Evolutionary conservation across 441 rosid species (phyloP), one percentile per base, ranked within the genome.

Genomic region (Melastoma candidum): DNA sequence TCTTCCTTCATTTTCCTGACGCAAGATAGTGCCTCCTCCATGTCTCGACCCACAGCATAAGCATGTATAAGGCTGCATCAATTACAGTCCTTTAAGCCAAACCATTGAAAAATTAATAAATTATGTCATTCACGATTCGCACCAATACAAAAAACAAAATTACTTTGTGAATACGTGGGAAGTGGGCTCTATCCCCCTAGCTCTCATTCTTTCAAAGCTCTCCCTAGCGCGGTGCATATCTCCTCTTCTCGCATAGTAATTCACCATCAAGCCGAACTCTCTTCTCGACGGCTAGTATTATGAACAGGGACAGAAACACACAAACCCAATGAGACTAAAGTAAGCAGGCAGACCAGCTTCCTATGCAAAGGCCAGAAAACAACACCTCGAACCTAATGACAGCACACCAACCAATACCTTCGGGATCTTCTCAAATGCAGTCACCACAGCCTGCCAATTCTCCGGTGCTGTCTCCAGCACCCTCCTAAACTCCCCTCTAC

Each of bases 61-160:
- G 95, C 97, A 77, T 85, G 89, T 75, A 92, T 78, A 79, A 92
- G 97, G 89, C 98, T 92, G 97, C 95, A 85, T 69, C 66, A 74
- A 80, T 78, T 73, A 64, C 72, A 75, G 71, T 58, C 68, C 3
- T 25, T 70, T 77, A 59, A 80, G 72, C 26, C 41, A 43, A 52
- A 49, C 3, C 1, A 24, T 27, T 13, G 27, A 27, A 26, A 51
- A 51, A 27, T 17, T 17, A 17, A 17, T 36, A 9, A 36, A 4
- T 6, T 36, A 6, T 4, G 1, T 4, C 41, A 36, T 36, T 36
- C 41, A 36, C 41, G 6, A 24, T 44, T 49, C 26, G 0, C 13
- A 29, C 56, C 46, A 56, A 65, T 59, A 32, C 24, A 12, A 70
- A 24, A 48, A 63, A 69, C 71, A 36, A 46, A 27, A 65, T 45